Evolutionary conservation across 225 moss, liverwort and hornwort species (phyloP).

Genomic region (Pleurozium schreberi): DNA sequence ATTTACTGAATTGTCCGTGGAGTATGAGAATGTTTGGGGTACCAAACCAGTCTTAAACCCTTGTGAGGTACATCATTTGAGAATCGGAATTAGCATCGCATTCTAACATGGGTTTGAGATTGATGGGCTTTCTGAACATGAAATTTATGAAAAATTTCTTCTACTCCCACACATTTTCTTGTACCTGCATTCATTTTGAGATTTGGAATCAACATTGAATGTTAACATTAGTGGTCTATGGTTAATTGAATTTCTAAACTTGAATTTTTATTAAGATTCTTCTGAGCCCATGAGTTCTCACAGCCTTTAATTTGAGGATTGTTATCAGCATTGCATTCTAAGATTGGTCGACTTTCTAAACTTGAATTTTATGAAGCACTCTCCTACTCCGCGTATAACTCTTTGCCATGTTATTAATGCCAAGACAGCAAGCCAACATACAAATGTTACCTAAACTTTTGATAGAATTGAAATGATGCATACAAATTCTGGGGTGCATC

Average conservation of each 20-base stretch:
- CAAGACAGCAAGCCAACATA: background rate
- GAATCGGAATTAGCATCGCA: background rate
- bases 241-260: background rate
- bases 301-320: background rate
- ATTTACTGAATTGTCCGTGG: slow-evolving; percentile 51
- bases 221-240: no score
- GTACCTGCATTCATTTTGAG: background rate
- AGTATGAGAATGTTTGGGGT: slow-evolving; percentile 97
- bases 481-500: background rate
- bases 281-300: background rate
- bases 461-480: background rate
- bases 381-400: background rate
- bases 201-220: background rate
- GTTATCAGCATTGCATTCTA: background rate
- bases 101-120: background rate
- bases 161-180: background rate
- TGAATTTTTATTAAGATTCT: background rate
- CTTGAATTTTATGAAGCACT: background rate
- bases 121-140: background rate
- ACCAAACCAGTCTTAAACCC: slow-evolving; percentile 55
- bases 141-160: background rate
- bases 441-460: background rate
- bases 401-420: background rate
- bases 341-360: background rate
- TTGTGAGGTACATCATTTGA: background rate